Evolutionary conservation across 2,329 filamentous ascomycete genomes (phyloP).

Genomic region (Metarhizium robertsii): DNA sequence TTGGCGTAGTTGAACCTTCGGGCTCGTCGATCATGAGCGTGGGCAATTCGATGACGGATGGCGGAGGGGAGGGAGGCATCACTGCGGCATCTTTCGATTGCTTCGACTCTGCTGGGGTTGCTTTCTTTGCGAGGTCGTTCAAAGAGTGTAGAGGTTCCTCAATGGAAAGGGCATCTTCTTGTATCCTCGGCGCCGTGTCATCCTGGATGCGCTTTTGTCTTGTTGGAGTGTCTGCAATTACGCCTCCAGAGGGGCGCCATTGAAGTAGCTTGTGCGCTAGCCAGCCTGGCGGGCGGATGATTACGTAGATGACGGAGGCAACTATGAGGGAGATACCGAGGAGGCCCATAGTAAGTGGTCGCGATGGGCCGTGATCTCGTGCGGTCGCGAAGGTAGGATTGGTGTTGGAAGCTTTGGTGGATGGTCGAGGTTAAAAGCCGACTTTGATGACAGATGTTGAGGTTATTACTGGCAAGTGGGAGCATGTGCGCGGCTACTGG

Average conservation of each 20-base stretch:
- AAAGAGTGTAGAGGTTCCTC: background rate
- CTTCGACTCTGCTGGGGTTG: slow-evolving; percentile 13
- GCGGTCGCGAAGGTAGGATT: background rate
- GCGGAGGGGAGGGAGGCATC: slow-evolving; percentile 29
- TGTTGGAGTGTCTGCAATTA: slow-evolving; percentile 3
- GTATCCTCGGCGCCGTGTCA: slow-evolving; percentile 4
- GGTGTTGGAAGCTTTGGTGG: background rate
- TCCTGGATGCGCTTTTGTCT: background rate
- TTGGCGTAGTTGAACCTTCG: slow-evolving; percentile 42
- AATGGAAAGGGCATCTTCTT: too few relatives aligned
- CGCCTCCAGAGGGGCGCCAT: slow-evolving; percentile 11
- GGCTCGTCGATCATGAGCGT: slow-evolving; percentile 16
- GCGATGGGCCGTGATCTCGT: background rate
- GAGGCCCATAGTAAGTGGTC: slow-evolving; percentile 18
- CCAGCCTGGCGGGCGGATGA: slow-evolving; percentile 43
- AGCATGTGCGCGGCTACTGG: background rate
- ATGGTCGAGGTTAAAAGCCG: background rate
- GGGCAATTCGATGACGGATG: slow-evolving; percentile 17
- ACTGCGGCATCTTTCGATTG: slow-evolving; percentile 25
- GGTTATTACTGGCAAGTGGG: too few relatives aligned
- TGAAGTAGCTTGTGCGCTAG: slow-evolving; percentile 22
- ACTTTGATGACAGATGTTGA: too few relatives aligned
- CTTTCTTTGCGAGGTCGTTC: background rate
- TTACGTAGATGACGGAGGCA: slow-evolving; percentile 48
- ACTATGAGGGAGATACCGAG: slow-evolving; percentile 54